Base-by-base conservation (phyloP, 805 yeast species). In the Kuraishia floccosa region DNA sequence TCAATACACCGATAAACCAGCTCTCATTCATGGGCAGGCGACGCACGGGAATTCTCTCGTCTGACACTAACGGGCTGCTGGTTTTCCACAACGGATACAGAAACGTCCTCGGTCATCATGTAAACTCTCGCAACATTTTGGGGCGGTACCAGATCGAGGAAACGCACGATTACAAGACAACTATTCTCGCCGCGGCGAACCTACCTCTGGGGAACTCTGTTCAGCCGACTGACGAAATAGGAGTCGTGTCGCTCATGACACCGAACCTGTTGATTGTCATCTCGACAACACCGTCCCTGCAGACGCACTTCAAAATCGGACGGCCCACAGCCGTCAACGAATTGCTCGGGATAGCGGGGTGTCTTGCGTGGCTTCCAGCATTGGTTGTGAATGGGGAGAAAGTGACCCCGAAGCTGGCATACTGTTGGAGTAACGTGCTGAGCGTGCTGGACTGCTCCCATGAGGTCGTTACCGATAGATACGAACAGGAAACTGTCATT, bases 361-460 rank as follows among this genome's bases (percentile, higher is more conserved):
- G 69, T 35, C 43, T 76, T 6, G 51, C 67, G 11, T 79, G 89
- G 91, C 76, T 60, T 40, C 91, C 91, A 0, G 67, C 65, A 8
- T 50, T 58, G 3, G 42, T 43, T 7, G 36, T 34, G 11, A 45
- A 44, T 18, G 42, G 50, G 6, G 30, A 34, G n/a, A 33, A 25
- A 46, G 41, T 41, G 44, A 42, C 52, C 1, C 69, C 84, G 0
- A 53, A 63, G 35, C 48, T 83, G 25, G 87, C 81, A 0, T 81
- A 76, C 39, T 61, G 81, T 24, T 80, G 85, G 80, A 60, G 71
- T n/a, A 72, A 75, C 35, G 58, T 62, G 6, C 42, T 82, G 32
- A 71, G 75, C 0, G 43, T 83, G 2, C 39, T 76, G 6, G 78
- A 76, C 33, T 49, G 77, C 3, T 50, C 47, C 13, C 49, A 58